A percentile compares a stretch with the other conserved stretches of the same genome.
These are phyloP conservation scores for Dendrobium chrysotoxum DNA, from an alignment of 106 monocot genomes.

Conservation along the genomic window DNA sequence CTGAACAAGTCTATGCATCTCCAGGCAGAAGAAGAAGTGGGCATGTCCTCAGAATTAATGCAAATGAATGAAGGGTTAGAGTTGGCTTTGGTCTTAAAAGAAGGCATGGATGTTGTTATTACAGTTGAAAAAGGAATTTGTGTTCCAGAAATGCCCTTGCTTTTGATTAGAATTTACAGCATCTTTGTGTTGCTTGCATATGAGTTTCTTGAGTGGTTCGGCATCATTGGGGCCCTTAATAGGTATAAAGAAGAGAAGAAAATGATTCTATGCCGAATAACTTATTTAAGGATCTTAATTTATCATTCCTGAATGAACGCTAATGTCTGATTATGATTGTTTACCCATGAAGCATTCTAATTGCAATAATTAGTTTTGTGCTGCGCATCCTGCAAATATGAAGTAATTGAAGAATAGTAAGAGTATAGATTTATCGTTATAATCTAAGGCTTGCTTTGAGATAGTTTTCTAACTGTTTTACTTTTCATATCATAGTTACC, in stretches of 20 bases:
- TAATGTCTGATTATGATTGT: background rate
- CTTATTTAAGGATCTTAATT: background rate
- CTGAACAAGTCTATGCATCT: slow-evolving; percentile 4
- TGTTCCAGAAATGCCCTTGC: background rate
- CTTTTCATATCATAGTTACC: too few species aligned
- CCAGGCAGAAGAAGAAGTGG: background rate
- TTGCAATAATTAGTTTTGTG: background rate
- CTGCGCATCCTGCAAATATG: background rate
- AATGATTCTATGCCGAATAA: background rate
- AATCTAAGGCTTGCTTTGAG: too few species aligned
- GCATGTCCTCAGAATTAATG: background rate
- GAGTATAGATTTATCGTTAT: too few species aligned
- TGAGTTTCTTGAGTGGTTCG: background rate
- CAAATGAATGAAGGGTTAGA: background rate
- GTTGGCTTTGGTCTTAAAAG: background rate
- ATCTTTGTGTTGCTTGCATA: background rate
- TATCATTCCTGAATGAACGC: background rate
- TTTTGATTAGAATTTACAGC: background rate
- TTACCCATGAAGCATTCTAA: background rate
- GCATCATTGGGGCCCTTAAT: background rate
- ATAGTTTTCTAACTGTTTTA: too few species aligned
- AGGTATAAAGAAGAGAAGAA: background rate
- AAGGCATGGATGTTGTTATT: background rate
- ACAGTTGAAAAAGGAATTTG: background rate
- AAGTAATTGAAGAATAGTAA: too few species aligned